Evolutionary conservation across 75 land plant species (phyloP), one percentile per base, ranked within the genome.

Genomic region (Larix kaempferi): DNA sequence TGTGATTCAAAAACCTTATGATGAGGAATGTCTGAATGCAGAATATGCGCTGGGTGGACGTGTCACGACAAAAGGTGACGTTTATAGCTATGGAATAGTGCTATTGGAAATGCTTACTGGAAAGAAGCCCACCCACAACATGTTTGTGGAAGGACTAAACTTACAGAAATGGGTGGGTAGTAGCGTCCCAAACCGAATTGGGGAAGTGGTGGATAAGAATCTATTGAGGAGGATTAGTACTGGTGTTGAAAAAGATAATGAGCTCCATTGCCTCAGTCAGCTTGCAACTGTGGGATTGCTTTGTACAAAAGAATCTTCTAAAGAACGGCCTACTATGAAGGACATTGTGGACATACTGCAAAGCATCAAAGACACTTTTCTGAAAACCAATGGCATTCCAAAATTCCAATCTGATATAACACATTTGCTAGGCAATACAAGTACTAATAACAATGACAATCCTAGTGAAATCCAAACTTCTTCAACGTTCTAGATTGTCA

Each of bases 261-360:
- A 25, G 0, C 2, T 61, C 64, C 23, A 61, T 27, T 61, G 64
- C 12, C 29, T 61, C 29, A 61, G 33, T 25, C 64, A 61, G 6
- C 27, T 61, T 27, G 13, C 3, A 8, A 10, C 15, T 61, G 21
- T 72, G 17, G 74, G 74, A 37, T 72, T 72, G 49, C 74, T 72
- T 72, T 72, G 74, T 12, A 35, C 74, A 49, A 72, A 72, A 72
- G 74, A 72, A 10, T 39, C 4, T 29, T 33, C 74, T n/a, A 39
- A 72, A 49, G 49, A 72, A 37, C 49, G 74, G n/a, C 74, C 74
- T 2, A 71, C 14, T 39, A 71, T 71, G 74, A 71, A 22, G 19
- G 74, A 71, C 63, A 60, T 60, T 60, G 63, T 60, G 23, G 21
- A 21, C 17, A 21, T 59, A 59, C n/a, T 59, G 61, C 61, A 59